These are phyloP conservation scores for Pezicula radicicola DNA, from an alignment of 2,329 filamentous ascomycete genomes.

Conservation along the genomic window DNA sequence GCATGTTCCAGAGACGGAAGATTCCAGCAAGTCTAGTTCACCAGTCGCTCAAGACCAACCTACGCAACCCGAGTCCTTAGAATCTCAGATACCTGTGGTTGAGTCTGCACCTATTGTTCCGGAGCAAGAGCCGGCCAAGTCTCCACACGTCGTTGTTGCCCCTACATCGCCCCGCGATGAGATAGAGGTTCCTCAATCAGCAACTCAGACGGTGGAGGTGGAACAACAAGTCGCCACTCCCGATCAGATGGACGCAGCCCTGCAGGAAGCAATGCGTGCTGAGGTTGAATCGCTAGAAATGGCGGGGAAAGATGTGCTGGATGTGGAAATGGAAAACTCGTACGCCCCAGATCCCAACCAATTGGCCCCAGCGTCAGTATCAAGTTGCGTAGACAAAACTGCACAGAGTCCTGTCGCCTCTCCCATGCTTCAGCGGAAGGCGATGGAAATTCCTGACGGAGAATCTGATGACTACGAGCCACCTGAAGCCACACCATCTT, in stretches of 20 bases:
- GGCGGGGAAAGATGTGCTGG: slow-evolving; percentile 3
- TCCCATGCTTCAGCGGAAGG: slow-evolving; percentile 16
- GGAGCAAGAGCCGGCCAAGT: no score
- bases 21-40: background rate
- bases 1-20: background rate
- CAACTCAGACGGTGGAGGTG: background rate
- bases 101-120: no score
- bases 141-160: no score
- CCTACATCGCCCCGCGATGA: no score
- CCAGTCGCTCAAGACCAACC: background rate
- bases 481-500: slow-evolving; percentile 35
- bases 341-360: slow-evolving; percentile 15
- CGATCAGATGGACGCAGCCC: slow-evolving; percentile 20
- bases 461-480: slow-evolving; percentile 55
- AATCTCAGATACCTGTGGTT: no score
- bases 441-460: slow-evolving; percentile 10
- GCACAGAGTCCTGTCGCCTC: slow-evolving; percentile 19
- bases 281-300: slow-evolving; percentile 20
- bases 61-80: background rate
- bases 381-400: slow-evolving; percentile 10
- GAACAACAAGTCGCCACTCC: background rate
- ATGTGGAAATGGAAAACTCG: slow-evolving; percentile 21
- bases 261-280: slow-evolving; percentile 23
- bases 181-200: background rate
- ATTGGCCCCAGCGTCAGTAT: slow-evolving; percentile 5